Base-by-base conservation (phyloP, 352 stramenopile species). In the Lagenidium giganteum region DNA sequence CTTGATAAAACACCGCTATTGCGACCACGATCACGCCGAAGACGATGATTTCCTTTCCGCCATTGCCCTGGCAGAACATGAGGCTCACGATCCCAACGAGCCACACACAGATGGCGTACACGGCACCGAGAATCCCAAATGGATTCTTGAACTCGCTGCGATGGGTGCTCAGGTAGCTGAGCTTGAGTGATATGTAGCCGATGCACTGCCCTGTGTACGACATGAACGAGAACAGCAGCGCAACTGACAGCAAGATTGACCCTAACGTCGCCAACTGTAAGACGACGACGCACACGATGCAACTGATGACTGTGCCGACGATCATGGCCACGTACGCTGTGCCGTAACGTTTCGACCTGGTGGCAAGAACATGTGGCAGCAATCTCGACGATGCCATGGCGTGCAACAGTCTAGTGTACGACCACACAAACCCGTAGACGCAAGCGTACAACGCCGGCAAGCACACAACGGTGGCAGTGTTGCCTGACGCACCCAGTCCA, bases 201-300 rank as follows among this genome's bases (percentile, higher is more conserved):
- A 60, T 36, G 32, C 47, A 61, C 28, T 65, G 59, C 4, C 52
- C 57, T 5, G 38, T 23, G 54, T 69, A 69, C n/a, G 54, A 51
- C 3, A 29, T 31, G 36, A 60, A 65, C 8, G 42, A 43, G 14
- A 54, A 56, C 3, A 58, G 20, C 8, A 64, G 12, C 26, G 37
- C 57, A 11, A 54, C 26, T 2, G 46, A 51, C 3, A 69, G 44
- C 4, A 69, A 6, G 28, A 49, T 45, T 7, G 0, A 12, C 9
- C 8, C 33, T 3, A 33, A 1, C 6, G 22, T 4, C 4, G 40
- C 35, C 12, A 20, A 2, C 9, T 39, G 54, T 26, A 31, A 23
- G 1, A 57, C 37, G n/a, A 38, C 5, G 6, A 69, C 35, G 26
- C 54, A 64, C 13, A 54, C 25, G 9, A 8, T 23, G 37, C 50